phyloP scores from a whole-genome alignment of 441 rosid species.

The Eutrema salsugineum region DNA sequence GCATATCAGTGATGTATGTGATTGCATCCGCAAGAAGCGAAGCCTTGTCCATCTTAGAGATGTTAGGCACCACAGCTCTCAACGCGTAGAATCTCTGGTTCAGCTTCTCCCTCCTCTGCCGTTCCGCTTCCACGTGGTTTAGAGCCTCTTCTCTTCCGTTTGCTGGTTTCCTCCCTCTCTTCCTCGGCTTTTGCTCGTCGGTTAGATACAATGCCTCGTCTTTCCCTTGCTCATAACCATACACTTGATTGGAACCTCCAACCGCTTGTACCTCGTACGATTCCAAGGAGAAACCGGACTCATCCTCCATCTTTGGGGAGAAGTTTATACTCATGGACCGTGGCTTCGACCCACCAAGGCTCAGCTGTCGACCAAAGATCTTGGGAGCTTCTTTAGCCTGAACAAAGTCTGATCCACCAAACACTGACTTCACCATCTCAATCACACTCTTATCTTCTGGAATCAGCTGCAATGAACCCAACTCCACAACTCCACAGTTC shows the following conservation, averaged over 20 bases:
- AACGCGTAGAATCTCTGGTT: slow-evolving; percentile 72
- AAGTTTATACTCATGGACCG: slow-evolving; percentile 68
- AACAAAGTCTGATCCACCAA: slow-evolving; percentile 48
- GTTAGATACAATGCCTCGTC: slow-evolving; percentile 41
- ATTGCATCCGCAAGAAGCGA: slow-evolving; percentile 71
- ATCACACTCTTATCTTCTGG: slow-evolving; percentile 51
- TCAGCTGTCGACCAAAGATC: slow-evolving; percentile 79
- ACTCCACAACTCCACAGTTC: slow-evolving; percentile 60
- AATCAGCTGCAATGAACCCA: slow-evolving; percentile 47
- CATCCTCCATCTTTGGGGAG: slow-evolving; percentile 81
- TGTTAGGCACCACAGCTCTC: slow-evolving; percentile 71
- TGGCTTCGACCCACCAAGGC: slow-evolving; percentile 65
- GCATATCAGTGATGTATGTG: slow-evolving; percentile 60
- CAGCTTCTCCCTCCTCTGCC: slow-evolving; percentile 75
- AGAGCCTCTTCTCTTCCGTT: slow-evolving; percentile 73
- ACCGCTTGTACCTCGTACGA: slow-evolving; percentile 42
- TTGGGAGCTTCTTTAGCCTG: slow-evolving; percentile 48
- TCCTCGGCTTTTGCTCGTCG: slow-evolving; percentile 70
- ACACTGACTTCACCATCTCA: slow-evolving; percentile 46
- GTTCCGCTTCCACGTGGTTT: slow-evolving; percentile 73
- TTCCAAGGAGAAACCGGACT: slow-evolving; percentile 45
- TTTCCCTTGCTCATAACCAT: slow-evolving; percentile 47
- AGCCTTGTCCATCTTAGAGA: slow-evolving; percentile 80
- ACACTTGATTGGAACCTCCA: slow-evolving; percentile 45
- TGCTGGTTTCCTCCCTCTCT: slow-evolving; percentile 77